Evolutionary conservation across 208 protist genomes (phyloP), one percentile per base, ranked within the genome.

Genomic region (Wallacemonas rigidus): DNA sequence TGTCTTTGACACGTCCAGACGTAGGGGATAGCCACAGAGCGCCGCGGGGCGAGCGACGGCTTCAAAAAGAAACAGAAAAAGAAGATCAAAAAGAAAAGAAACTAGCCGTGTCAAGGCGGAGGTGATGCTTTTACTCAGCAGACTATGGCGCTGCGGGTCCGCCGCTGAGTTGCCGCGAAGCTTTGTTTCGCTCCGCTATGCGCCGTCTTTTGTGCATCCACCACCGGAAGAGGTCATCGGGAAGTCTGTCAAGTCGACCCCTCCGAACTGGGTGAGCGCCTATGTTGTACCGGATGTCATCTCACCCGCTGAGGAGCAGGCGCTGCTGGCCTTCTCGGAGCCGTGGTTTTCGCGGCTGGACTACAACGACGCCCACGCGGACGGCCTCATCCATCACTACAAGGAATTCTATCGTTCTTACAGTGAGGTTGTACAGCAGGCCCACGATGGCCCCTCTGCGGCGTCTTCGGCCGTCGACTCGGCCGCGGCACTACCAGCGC

Each of bases 351-450:
- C 76, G n/a, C 85, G 88, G 35, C 74, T 95, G 69, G 76, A 72
- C 43, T 92, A 78, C 86, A 88, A 84, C 68, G 82, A 90, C 50
- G 86, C 81, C 11, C 90, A 95, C 69, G 62, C 87, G 63, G 90
- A 95, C 62, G 87, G 83, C 2, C 78, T 95, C 56, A 95, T 95
- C 43, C 90, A 95, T 55, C 87, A 95, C 70, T 95, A 92, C 78
- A 93, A 90, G 71, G 87, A 95, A 74, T 95, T 95, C 71, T 95
- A 95, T 71, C 90, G 90, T 36, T 87, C 85, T 17, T 95, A 88
- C 60, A 61, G 76, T 14, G 75, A 83, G 51, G 69, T 94, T 40
- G 81, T 75, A 58, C 76, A 68, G 26, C 69, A 72, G 61, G 38
- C 54, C 5, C 40, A 40, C 7, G 65, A 41, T n/a, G 26, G n/a